Evolutionary conservation across 345 rosid genomes (phyloP).

Genomic region (Boechera retrofracta): DNA sequence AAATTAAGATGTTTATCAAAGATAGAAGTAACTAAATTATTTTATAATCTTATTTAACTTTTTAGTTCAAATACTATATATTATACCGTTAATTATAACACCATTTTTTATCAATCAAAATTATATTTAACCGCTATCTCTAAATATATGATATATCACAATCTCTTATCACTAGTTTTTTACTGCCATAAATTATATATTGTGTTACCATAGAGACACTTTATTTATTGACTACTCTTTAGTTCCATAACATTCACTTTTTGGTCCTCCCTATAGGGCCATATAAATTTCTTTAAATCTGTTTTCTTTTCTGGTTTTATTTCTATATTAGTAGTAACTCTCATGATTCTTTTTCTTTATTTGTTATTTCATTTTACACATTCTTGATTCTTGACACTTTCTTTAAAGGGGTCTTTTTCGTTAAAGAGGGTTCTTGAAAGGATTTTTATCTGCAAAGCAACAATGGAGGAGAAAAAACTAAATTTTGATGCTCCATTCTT

Average conservation of each 20-base stretch:
- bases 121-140: not conserved
- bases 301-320: not conserved
- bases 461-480: constrained; percentile 73
- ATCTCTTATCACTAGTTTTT: no score
- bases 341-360: constrained; percentile 10
- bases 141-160: no score
- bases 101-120: not conserved
- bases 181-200: no score
- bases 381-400: constrained; percentile 18
- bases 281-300: not conserved
- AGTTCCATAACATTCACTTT: constrained; percentile 4
- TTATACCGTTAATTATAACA: not conserved
- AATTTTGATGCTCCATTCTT: constrained; percentile 75
- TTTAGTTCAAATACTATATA: not conserved
- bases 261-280: not conserved
- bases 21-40: no score
- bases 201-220: no score
- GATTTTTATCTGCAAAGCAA: constrained; percentile 5
- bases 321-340: not conserved
- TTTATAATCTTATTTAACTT: not conserved
- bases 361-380: not conserved
- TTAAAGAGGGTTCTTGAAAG: constrained; percentile 3
- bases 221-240: not conserved
- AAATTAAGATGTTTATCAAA: no score
- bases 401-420: not conserved